Percentiles rank a stretch among this genome's conserved stretches.
Conservation (phyloP, 148 eudicot genomes). For the Vaccinium macrocarpon region DNA sequence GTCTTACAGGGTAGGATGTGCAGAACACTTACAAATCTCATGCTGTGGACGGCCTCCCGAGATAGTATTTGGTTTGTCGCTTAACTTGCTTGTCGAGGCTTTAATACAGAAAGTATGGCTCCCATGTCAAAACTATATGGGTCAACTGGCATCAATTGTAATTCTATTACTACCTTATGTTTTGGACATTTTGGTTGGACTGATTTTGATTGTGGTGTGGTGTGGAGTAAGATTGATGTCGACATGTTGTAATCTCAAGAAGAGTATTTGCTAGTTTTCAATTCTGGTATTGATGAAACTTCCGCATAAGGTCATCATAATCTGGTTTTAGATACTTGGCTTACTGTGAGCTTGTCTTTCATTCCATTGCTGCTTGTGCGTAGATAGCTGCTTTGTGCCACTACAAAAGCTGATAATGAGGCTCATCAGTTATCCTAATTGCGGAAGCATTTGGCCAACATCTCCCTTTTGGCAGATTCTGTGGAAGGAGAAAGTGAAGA, state of each 20-base stretch:
- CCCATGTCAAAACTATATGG: neutral
- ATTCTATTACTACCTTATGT: neutral
- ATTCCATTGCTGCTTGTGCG: conserved; percentile 69
- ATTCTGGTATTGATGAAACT: neutral
- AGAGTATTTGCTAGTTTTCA: neutral
- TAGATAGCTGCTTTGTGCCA: conserved; percentile 88
- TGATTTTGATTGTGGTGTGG: neutral
- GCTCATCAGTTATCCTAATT: conserved; percentile 93
- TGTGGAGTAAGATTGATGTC: neutral
- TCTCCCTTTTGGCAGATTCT: conserved; percentile 84
- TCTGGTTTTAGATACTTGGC: neutral
- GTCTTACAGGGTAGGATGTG: neutral
- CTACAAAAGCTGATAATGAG: conserved; percentile 90
- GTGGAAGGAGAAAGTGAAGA: conserved; percentile 78
- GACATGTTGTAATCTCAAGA: neutral
- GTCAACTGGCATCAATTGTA: neutral
- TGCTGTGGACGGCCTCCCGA: neutral
- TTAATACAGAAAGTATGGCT: neutral
- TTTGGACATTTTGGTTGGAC: neutral
- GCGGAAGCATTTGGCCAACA: conserved; percentile 84
- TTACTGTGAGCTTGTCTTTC: conserved; percentile 5
- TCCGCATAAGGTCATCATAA: too few species aligned
- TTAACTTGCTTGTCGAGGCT: neutral
- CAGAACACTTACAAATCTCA: too few species aligned
- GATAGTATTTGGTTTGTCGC: too few species aligned